Percentiles rank a stretch among this genome's conserved stretches.
Evolutionary conservation across 1,284 basidiomycete species (phyloP).

Genomic region (Heliocybe sulcata): DNA sequence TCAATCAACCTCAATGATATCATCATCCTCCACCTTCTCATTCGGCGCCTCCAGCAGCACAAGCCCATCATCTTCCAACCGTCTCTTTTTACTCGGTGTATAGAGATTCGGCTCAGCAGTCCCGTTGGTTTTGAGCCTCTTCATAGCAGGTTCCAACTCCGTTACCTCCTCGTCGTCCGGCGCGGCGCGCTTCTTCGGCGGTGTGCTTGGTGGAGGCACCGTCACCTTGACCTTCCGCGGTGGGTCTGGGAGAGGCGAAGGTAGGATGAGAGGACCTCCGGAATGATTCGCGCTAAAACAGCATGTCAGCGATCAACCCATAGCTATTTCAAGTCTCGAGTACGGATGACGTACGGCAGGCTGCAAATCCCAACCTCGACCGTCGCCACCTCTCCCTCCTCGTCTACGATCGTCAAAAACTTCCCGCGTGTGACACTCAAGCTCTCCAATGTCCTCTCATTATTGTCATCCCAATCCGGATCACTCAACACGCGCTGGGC

Average conservation of each 20-base stretch:
- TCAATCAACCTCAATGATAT: slow-evolving; percentile 50
- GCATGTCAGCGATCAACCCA: not conserved
- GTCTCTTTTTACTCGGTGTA: slow-evolving; percentile 56
- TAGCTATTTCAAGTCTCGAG: slow-evolving; percentile 6
- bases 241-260: slow-evolving; percentile 51
- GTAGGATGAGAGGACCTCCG: slow-evolving; percentile 48
- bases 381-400: slow-evolving; percentile 73
- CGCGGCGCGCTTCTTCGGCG: slow-evolving; percentile 48
- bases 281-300: slow-evolving; percentile 43
- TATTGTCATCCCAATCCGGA: slow-evolving; percentile 87
- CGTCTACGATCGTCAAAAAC: slow-evolving; percentile 84
- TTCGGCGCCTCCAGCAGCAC: slow-evolving; percentile 53
- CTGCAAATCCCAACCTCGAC: slow-evolving; percentile 66
- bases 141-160: slow-evolving; percentile 45
- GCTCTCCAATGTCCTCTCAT: slow-evolving; percentile 64
- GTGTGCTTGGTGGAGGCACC: slow-evolving; percentile 14
- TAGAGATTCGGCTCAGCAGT: slow-evolving; percentile 10
- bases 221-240: slow-evolving; percentile 33
- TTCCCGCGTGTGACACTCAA: slow-evolving; percentile 68
- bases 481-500: slow-evolving; percentile 79
- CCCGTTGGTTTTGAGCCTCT: slow-evolving; percentile 33
- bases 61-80: slow-evolving; percentile 66
- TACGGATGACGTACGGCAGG: slow-evolving; percentile 57
- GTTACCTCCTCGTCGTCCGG: slow-evolving; percentile 47
- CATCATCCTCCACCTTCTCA: slow-evolving; percentile 43